phyloP scores from a whole-genome alignment of 2,329 filamentous ascomycete species.

The Apiospora rasikravindrae region DNA sequence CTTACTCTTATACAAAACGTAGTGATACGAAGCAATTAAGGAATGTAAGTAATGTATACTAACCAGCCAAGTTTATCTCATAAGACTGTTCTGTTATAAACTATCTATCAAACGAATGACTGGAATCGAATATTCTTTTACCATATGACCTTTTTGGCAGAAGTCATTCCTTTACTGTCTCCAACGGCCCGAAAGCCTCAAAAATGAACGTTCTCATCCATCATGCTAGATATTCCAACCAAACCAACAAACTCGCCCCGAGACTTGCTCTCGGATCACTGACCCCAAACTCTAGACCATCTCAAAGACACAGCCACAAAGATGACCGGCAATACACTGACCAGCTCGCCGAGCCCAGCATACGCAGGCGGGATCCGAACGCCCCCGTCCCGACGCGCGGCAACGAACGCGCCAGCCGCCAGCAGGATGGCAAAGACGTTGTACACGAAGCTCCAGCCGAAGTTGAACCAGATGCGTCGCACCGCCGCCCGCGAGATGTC shows the following conservation, averaged over 20 bases:
- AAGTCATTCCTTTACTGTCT: background rate
- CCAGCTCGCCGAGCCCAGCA: slow-evolving; percentile 66
- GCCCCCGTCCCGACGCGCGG: slow-evolving; percentile 28
- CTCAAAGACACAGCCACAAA: slow-evolving; percentile 56
- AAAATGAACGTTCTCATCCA: background rate
- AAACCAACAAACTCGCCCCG: background rate
- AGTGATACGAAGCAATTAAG: background rate
- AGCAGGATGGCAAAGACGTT: slow-evolving; percentile 72
- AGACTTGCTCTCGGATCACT: background rate
- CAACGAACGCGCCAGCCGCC: slow-evolving; percentile 69
- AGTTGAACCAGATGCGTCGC: slow-evolving; percentile 68
- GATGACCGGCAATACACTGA: slow-evolving; percentile 75
- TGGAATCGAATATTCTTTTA: background rate
- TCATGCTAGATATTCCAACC: background rate
- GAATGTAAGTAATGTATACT: background rate
- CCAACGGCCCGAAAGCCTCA: background rate
- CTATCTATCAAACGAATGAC: background rate
- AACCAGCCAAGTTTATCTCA: background rate
- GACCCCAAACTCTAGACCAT: slow-evolving; percentile 41
- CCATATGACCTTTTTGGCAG: background rate
- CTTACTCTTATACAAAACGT: background rate
- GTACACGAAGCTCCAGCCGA: slow-evolving; percentile 72
- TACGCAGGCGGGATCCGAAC: slow-evolving; percentile 56
- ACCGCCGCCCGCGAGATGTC: slow-evolving; percentile 53
- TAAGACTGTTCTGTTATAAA: background rate